Base-by-base conservation (phyloP, 2,329 filamentous ascomycete species). In the Xylaria sp. region DNA sequence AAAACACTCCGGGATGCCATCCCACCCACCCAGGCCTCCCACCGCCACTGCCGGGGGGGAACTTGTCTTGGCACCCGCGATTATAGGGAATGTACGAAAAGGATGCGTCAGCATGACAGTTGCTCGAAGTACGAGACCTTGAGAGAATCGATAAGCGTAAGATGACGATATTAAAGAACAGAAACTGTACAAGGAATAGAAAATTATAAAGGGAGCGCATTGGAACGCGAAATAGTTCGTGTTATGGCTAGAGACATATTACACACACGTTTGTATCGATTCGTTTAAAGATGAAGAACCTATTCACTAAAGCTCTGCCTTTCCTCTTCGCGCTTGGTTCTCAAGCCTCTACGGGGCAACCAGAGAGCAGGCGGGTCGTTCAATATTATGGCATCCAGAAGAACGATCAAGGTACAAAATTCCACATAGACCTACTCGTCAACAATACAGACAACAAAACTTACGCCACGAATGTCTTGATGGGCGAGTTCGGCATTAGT, bases 381-480 rank as follows among this genome's bases (percentile, higher is more conserved):
- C 61, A 64, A 39, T 64, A 59, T 29, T 64, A 59, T 15, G 61
- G 54, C 17, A 17, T 9, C 2, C 61, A 59, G 17, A 44, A 5
- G 5, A 64, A 58, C 36, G 33, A 57, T 13, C 13, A 59, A 27
- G 54, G 45, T 1, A 3, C 54, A 5, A 63, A 64, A 11, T 65
- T 69, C 6, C 67, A 66, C 49, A 66, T 69, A 13, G 27, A 58
- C 10, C 31, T 64, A 25, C 51, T 62, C 22, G 63, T 67, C 33
- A 62, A 69, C 36, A 63, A 62, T 27, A 31, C 64, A 10, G 38
- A 64, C 44, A 65, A 66, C 31, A 55, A 58, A 3, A 58, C 58
- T 3, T 66, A 66, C 9, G 63, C 54, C 2, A 69, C 67, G 2
- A 61, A 69, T 44, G 63, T 69, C 13, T 29, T 69, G 13, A 66